Evolutionary conservation across 2,329 filamentous ascomycete species (phyloP).

Genomic region (Arthroderma uncinatum): DNA sequence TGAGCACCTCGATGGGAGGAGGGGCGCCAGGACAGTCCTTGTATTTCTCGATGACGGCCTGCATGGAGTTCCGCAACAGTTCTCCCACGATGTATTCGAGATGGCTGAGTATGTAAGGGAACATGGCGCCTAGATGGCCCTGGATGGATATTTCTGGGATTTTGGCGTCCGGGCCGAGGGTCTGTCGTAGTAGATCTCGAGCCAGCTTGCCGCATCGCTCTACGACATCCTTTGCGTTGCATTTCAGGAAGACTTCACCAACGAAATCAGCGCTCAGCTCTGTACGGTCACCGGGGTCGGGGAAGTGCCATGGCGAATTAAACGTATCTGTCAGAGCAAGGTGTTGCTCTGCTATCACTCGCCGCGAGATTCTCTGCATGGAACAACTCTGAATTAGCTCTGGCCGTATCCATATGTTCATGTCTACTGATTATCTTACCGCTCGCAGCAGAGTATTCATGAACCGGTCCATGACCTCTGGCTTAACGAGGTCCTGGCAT

Average conservation of each 20-base stretch:
- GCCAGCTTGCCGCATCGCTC: constrained; percentile 69
- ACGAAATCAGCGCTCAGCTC: constrained; percentile 69
- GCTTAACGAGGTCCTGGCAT: constrained; percentile 69
- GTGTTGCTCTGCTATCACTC: constrained; percentile 96
- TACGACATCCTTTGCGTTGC: constrained; percentile 80
- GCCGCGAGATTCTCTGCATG: constrained; percentile 70
- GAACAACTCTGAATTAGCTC: not conserved
- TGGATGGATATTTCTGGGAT: constrained; percentile 74
- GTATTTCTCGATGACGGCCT: constrained; percentile 73
- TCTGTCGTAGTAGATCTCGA: constrained; percentile 59
- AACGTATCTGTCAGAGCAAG: constrained; percentile 90
- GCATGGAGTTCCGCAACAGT: constrained; percentile 85
- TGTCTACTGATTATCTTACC: constrained; percentile 40
- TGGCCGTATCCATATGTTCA: not conserved
- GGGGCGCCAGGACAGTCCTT: constrained; percentile 41
- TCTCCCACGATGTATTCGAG: constrained; percentile 96
- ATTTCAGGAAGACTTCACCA: constrained; percentile 88
- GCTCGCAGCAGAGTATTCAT: constrained; percentile 91
- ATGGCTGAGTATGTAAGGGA: constrained; percentile 92
- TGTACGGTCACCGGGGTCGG: constrained; percentile 56
- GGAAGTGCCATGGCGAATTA: constrained; percentile 80
- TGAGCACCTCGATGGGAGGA: constrained; percentile 82
- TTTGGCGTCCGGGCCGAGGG: constrained; percentile 58
- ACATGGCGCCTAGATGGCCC: constrained; percentile 79
- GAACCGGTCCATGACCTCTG: constrained; percentile 75